These are phyloP conservation scores for Globisporangium carolinianum DNA, from an alignment of 352 stramenopile species.

Conservation along the genomic window DNA sequence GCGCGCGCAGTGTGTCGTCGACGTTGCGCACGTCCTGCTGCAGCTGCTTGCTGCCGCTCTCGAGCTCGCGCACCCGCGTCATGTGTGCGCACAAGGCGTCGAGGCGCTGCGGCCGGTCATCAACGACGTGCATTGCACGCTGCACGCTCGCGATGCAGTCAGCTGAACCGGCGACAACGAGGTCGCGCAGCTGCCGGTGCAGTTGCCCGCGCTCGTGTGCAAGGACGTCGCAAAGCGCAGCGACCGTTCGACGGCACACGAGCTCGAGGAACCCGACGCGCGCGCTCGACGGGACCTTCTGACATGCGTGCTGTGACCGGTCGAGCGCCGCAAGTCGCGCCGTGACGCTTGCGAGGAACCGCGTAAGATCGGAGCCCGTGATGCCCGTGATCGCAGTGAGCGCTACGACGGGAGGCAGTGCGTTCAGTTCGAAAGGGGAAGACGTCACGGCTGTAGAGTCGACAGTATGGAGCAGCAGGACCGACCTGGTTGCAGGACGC, in stretches of 20 bases:
- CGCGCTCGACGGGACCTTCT: conserved; percentile 63
- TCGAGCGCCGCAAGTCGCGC: conserved; percentile 34
- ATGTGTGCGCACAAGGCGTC: conserved; percentile 70
- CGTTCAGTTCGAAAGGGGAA: no score
- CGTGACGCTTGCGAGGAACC: conserved; percentile 35
- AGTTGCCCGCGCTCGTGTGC: conserved; percentile 33
- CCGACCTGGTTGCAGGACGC: no score
- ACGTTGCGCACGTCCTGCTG: conserved; percentile 67
- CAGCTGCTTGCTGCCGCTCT: conserved; percentile 48
- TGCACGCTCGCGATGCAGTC: conserved; percentile 42
- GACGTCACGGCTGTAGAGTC: no score
- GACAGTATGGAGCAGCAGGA: no score
- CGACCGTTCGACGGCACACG: conserved; percentile 52
- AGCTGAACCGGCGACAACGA: conserved; percentile 25
- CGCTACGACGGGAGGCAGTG: conserved; percentile 1
- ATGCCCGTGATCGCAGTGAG: conserved; percentile 27
- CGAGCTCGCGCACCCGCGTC: conserved; percentile 42
- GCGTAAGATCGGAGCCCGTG: conserved; percentile 26
- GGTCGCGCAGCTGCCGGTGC: conserved; percentile 27
- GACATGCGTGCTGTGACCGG: conserved; percentile 45
- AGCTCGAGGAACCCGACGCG: conserved; percentile 73
- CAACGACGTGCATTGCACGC: conserved; percentile 33
- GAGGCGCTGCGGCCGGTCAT: conserved; percentile 65
- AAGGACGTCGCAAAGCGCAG: conserved; percentile 57
- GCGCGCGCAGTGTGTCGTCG: conserved; percentile 45